phyloP scores from a whole-genome alignment of 192 early-diverging fungal genomes.

The Coemansia sp. region DNA sequence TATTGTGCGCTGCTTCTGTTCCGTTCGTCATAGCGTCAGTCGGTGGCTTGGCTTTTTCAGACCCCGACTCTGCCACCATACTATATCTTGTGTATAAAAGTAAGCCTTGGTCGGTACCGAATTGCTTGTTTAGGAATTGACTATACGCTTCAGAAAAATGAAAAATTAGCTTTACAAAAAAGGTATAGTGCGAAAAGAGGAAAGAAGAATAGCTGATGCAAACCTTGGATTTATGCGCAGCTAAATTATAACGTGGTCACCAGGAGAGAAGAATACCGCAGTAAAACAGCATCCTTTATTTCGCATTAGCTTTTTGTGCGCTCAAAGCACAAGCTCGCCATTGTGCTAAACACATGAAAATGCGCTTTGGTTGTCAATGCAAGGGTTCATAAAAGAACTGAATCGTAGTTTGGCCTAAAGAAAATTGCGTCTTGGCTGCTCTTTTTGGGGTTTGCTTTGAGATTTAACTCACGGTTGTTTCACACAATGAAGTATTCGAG shows the following conservation, averaged over 20 bases:
- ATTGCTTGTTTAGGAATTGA: no score
- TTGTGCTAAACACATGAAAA: no score
- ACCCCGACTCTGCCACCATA: slow-evolving; percentile 5
- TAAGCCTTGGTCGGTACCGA: slow-evolving; percentile 3
- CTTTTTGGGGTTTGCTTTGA: neutral
- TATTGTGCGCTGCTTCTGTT: neutral
- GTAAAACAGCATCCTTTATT: neutral
- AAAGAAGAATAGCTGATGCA: neutral
- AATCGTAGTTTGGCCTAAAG: neutral
- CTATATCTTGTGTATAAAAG: neutral
- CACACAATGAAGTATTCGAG: neutral
- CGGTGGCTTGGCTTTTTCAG: slow-evolving; percentile 8
- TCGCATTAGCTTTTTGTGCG: neutral
- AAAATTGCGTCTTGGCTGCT: neutral
- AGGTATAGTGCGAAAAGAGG: neutral
- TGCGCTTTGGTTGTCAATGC: neutral
- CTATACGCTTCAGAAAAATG: neutral
- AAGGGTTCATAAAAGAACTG: neutral
- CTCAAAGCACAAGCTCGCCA: neutral
- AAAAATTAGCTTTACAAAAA: slow-evolving; percentile 3
- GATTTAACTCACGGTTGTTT: neutral
- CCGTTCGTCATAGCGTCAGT: slow-evolving; percentile 1
- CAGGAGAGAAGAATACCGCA: neutral
- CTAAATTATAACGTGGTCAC: neutral
- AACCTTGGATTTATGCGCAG: neutral